Evolutionary conservation across 2,329 filamentous ascomycete species (phyloP).

Genomic region (Ophiocordyceps camponoti-leonardi): DNA sequence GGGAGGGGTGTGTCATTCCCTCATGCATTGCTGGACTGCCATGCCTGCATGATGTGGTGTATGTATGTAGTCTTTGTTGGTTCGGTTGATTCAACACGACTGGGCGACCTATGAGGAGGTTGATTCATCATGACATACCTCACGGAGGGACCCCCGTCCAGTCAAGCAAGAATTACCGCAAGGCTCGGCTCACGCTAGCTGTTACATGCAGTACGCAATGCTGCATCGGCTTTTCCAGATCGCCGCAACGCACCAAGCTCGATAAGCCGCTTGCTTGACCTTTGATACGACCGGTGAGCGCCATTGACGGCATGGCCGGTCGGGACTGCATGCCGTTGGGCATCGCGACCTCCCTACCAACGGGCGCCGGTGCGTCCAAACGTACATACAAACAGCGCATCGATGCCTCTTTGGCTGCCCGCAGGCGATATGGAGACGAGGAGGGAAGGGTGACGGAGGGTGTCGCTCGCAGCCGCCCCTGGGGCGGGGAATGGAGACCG

Average conservation of each 20-base stretch:
- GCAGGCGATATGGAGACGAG: not conserved
- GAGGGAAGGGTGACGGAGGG: too few species aligned
- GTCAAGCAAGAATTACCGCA: not conserved
- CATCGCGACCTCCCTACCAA: slow-evolving; percentile 27
- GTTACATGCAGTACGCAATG: not conserved
- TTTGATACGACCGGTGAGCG: not conserved
- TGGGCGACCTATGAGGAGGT: not conserved
- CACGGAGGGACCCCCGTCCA: not conserved
- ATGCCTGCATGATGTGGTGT: not conserved
- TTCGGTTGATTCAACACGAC: not conserved
- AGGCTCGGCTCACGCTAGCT: not conserved
- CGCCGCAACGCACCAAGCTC: not conserved
- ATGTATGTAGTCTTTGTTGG: not conserved
- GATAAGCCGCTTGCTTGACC: not conserved
- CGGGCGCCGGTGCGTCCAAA: slow-evolving; percentile 17
- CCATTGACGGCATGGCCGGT: not conserved
- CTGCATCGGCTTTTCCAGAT: not conserved
- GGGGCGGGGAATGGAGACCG: not conserved
- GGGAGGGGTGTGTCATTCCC: not conserved
- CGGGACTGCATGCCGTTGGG: slow-evolving; percentile 25
- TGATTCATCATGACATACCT: not conserved
- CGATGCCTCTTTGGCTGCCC: slow-evolving; percentile 11
- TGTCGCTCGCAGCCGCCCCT: not conserved
- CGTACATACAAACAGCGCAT: slow-evolving; percentile 23
- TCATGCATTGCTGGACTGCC: not conserved